Evolutionary conservation across 176 grass and related monocot genomes (phyloP), one percentile per base, ranked within the genome.

Genomic region (Musa schizocarpa): DNA sequence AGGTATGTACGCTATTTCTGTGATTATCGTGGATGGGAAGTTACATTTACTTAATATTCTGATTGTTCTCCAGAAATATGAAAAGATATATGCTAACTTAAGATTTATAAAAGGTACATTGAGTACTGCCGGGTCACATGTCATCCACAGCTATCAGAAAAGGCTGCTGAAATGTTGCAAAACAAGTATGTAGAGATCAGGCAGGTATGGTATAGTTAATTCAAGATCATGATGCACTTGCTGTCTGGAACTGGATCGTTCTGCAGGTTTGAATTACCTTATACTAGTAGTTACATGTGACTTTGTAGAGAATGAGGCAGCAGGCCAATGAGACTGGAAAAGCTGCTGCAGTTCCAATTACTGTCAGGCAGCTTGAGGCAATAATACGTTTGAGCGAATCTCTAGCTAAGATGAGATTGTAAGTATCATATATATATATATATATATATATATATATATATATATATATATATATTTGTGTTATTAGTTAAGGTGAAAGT

Each of bases 111-210:
- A 79, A 94, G 95, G 78, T 99, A 99, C 56, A 82, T 94, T 55
- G 88, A 99, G 71, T 94, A 99, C 65, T 94, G 95, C 77, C 88
- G 95, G 7, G 50, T 73, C 73, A 92, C 86, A 65, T 99, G 90
- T 80, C 82, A 84, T 69, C 88, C 95, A 72, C 77, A 88, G 1
- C 82, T 99, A 54, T 99, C 95, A 56, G 95, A 99, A 82, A 99
- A 91, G 25, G 90, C 95, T 66, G 75, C 95, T 71, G 90, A 99
- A 78, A 94, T 99, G 88, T 55, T 99, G 61, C 90, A 99, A 81
- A 91, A 99, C 55, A 99, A 99, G 84, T 99, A 99, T 86, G 87
- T 92, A 23, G 95, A 99, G 63, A 92, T 99, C 71, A 92, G 95
- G 94, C 90, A 99, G 86, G 94, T 90, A 82, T 16, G 17, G 20